phyloP scores from a whole-genome alignment of 169 alveolate species.

The Cryptosporidium parvum region DNA sequence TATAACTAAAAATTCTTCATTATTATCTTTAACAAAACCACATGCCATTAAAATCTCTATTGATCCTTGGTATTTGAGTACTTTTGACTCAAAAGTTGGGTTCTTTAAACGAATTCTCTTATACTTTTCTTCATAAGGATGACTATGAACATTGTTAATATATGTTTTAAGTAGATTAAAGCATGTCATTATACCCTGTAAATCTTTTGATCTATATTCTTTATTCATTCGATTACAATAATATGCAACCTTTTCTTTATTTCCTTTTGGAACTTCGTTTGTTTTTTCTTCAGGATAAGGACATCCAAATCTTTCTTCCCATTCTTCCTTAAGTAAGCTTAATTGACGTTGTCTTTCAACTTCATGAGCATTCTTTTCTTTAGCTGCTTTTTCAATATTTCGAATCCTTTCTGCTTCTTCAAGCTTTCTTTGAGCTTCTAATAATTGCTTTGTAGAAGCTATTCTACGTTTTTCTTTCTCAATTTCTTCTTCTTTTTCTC shows the following conservation, averaged over 20 bases:
- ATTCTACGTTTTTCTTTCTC: constrained; percentile 79
- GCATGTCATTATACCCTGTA: constrained; percentile 76
- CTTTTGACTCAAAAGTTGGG: constrained; percentile 81
- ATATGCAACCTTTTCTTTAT: constrained; percentile 79
- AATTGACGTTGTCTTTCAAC: constrained; percentile 80
- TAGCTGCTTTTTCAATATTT: constrained; percentile 71
- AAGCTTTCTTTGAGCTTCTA: constrained; percentile 79
- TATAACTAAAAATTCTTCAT: constrained; percentile 77
- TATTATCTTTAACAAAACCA: constrained; percentile 80
- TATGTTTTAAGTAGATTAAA: constrained; percentile 77
- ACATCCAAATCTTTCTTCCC: constrained; percentile 81
- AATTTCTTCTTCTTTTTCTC: constrained; percentile 81
- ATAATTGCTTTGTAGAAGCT: constrained; percentile 77
- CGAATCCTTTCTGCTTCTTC: constrained; percentile 79
- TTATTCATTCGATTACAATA: constrained; percentile 78
- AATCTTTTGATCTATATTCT: constrained; percentile 76
- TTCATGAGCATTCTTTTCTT: constrained; percentile 80
- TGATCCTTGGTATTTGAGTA: constrained; percentile 79
- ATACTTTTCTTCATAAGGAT: constrained; percentile 80
- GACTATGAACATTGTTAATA: constrained; percentile 76
- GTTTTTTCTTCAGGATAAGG: constrained; percentile 70
- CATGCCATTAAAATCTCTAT: constrained; percentile 79
- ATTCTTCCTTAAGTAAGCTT: constrained; percentile 78
- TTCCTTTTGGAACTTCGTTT: constrained; percentile 19
- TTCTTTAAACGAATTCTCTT: constrained; percentile 80